Evolutionary conservation across 2,329 filamentous ascomycete species (phyloP).

Genomic region (Dactylellina sp.): DNA sequence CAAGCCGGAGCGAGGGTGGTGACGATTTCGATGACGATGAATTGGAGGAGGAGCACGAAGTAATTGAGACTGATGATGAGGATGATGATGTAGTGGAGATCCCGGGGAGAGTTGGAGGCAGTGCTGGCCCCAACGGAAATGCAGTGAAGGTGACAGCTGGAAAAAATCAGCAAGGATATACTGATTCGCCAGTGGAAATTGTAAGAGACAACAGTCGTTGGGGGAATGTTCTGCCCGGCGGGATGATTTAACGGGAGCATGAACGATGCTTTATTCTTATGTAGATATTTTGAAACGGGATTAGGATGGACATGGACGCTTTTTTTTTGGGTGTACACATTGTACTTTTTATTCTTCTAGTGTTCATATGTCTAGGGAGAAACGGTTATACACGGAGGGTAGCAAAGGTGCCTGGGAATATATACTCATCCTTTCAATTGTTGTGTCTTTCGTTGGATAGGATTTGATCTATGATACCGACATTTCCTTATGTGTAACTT

Average conservation of each 20-base stretch:
- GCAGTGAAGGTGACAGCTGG: conserved; percentile 20
- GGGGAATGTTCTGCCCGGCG: conserved; percentile 49
- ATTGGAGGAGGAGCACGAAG: conserved; percentile 16
- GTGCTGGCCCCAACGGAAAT: conserved; percentile 1
- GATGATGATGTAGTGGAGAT: conserved; percentile 37
- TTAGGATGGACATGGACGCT: not conserved
- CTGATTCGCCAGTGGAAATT: conserved; percentile 42
- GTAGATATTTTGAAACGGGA: conserved; percentile 31
- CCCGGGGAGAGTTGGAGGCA: conserved; percentile 14
- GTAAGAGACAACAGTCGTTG: conserved; percentile 51
- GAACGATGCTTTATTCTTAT: not conserved
- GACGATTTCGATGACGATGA: conserved; percentile 43
- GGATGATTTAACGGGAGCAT: conserved; percentile 35
- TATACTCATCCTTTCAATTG: not conserved
- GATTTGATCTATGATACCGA: not conserved
- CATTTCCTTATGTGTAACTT: not conserved
- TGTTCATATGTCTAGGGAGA: conserved; percentile 3
- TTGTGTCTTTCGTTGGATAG: not conserved
- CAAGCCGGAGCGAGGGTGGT: conserved; percentile 44
- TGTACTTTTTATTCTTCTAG: not conserved
- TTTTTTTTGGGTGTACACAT: not conserved
- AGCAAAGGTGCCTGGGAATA: not conserved
- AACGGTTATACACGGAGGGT: not conserved
- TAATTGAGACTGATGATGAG: conserved; percentile 39
- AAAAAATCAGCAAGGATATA: not conserved